Conservation (phyloP, 768 basidiomycete species). For the Suillus spraguei region DNA sequence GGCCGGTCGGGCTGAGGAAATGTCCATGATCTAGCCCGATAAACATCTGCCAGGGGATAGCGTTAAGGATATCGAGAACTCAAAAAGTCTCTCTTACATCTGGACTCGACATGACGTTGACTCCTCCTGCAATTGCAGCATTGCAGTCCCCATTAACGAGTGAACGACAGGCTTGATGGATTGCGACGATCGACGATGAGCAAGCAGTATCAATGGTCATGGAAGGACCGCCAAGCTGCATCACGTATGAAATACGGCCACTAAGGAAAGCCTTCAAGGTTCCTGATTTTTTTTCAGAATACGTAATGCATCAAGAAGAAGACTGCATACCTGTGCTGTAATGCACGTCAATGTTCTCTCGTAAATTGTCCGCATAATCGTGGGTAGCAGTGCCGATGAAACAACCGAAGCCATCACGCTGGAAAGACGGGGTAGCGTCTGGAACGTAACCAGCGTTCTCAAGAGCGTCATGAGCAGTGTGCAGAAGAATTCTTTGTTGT, state of each 20-base stretch:
- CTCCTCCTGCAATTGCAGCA: conserved; percentile 73
- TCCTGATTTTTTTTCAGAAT: conserved; percentile 40
- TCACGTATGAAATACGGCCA: conserved; percentile 70
- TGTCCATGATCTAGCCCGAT: conserved; percentile 68
- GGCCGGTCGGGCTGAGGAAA: conserved; percentile 66
- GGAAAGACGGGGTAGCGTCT: conserved; percentile 50
- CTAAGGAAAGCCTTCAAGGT: conserved; percentile 69
- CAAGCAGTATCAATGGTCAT: conserved; percentile 76
- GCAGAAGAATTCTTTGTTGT: conserved; percentile 70
- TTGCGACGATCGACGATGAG: conserved; percentile 67
- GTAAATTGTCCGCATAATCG: conserved; percentile 69
- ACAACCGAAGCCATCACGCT: conserved; percentile 59
- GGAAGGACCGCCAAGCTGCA: conserved; percentile 71
- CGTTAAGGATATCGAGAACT: not conserved
- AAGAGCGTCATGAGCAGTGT: conserved; percentile 66
- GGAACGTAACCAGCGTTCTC: conserved; percentile 75
- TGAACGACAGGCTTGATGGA: conserved; percentile 71
- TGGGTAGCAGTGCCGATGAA: conserved; percentile 71
- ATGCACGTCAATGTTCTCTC: conserved; percentile 65
- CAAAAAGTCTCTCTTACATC: conserved; percentile 49
- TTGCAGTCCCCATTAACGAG: conserved; percentile 65
- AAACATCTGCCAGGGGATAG: conserved; percentile 53
- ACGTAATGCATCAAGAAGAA: conserved; percentile 2
- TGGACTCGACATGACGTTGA: conserved; percentile 69
- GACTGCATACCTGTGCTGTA: conserved; percentile 59